Conservation (phyloP, 148 eudicot genomes). For the Rhododendron ferrugineum region DNA sequence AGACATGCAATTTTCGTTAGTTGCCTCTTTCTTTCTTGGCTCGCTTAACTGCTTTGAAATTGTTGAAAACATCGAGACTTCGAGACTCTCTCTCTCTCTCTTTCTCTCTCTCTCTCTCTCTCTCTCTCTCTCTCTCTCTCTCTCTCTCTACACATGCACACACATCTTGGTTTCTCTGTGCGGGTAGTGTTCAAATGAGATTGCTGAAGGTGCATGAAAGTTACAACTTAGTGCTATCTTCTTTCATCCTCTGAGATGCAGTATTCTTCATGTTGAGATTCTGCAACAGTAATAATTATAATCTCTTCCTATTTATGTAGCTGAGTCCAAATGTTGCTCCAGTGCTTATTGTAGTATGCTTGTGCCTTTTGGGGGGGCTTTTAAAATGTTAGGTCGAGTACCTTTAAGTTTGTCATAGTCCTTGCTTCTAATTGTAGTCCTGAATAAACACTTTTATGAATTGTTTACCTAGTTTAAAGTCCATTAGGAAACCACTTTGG, state of each 20-base stretch:
- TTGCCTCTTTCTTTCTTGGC: neutral
- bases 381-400: no score
- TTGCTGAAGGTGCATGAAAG: neutral
- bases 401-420: neutral
- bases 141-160: neutral
- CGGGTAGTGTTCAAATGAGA: neutral
- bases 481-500: no score
- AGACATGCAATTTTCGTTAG: neutral
- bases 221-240: neutral
- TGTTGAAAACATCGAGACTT: neutral
- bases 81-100: no score
- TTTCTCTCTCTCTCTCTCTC: conserved; percentile 3
- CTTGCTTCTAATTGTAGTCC: neutral
- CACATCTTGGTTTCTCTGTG: neutral
- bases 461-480: neutral
- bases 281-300: no score
- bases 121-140: conserved; percentile 5
- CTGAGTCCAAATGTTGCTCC: no score
- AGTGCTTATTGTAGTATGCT: no score
- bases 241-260: no score
- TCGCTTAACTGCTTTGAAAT: neutral
- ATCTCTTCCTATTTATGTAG: no score
- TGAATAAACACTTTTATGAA: neutral
- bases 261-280: no score
- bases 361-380: no score